These are phyloP conservation scores for Ogataea trehaloabstinens DNA, from an alignment of 805 yeast genomes.

Conservation along the genomic window DNA sequence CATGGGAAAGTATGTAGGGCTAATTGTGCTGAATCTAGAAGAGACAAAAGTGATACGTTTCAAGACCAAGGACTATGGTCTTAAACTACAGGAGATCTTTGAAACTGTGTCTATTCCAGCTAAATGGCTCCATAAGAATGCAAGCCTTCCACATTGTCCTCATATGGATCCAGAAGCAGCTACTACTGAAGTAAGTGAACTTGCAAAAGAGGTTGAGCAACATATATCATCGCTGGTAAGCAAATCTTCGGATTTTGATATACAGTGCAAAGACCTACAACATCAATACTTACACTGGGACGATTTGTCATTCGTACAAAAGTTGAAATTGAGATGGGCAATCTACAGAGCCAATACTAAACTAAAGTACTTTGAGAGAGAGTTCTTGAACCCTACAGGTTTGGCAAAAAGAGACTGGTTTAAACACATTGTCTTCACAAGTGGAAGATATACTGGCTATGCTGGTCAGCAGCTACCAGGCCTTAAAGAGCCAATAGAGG, in stretches of 20 bases:
- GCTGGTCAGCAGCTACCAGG: slow-evolving; percentile 60
- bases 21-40: slow-evolving; percentile 44
- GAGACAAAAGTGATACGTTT: slow-evolving; percentile 48
- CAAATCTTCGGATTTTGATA: slow-evolving; percentile 29
- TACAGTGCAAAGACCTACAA: slow-evolving; percentile 19
- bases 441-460: slow-evolving; percentile 60
- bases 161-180: not conserved
- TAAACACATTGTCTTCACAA: slow-evolving; percentile 57
- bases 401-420: slow-evolving; percentile 53
- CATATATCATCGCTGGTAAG: slow-evolving; percentile 25
- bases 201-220: slow-evolving; percentile 28
- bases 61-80: slow-evolving; percentile 47
- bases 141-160: not conserved
- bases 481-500: slow-evolving; percentile 52
- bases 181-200: slow-evolving; percentile 10
- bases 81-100: slow-evolving; percentile 50
- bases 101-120: slow-evolving; percentile 27
- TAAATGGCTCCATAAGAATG: slow-evolving; percentile 21
- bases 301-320: slow-evolving; percentile 24
- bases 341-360: slow-evolving; percentile 36
- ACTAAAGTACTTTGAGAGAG: slow-evolving; percentile 42
- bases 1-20: slow-evolving; percentile 52
- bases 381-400: slow-evolving; percentile 46
- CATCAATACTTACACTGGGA: slow-evolving; percentile 22
- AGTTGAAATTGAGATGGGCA: slow-evolving; percentile 24